Percentiles rank a stretch among this genome's conserved stretches.
These are phyloP conservation scores for Pseudogymnoascus sp. DNA, from an alignment of 2,329 filamentous ascomycete species.

Conservation along the genomic window DNA sequence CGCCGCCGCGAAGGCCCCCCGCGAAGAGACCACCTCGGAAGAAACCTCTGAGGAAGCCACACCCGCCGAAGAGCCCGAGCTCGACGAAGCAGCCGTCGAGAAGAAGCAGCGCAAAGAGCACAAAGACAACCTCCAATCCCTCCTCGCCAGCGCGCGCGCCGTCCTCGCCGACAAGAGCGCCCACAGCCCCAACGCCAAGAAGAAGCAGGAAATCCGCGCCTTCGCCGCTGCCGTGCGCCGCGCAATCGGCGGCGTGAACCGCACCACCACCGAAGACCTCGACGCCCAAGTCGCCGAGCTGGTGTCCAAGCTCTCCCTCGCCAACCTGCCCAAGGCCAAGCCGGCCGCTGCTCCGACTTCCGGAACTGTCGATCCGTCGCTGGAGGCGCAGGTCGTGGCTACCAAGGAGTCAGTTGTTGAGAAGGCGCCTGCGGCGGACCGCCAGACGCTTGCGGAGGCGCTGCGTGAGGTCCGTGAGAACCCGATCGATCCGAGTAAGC, in stretches of 20 bases:
- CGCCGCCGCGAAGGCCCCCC: slow-evolving; percentile 14
- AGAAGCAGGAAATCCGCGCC: slow-evolving; percentile 68
- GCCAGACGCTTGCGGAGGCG: slow-evolving; percentile 12
- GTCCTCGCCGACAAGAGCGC: slow-evolving; percentile 46
- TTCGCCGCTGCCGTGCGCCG: slow-evolving; percentile 50
- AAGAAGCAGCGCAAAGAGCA: slow-evolving; percentile 33
- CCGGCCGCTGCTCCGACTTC: slow-evolving; percentile 14
- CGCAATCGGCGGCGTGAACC: slow-evolving; percentile 30
- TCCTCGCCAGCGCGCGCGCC: slow-evolving; percentile 52
- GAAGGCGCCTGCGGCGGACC: slow-evolving; percentile 21
- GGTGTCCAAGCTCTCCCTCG: slow-evolving; percentile 40
- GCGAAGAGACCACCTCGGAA: slow-evolving; percentile 18
- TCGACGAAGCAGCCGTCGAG: slow-evolving; percentile 33
- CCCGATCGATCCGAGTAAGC: slow-evolving; percentile 67
- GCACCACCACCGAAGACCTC: slow-evolving; percentile 39
- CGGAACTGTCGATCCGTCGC: slow-evolving; percentile 20
- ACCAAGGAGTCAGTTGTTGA: not conserved
- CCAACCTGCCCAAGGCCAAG: slow-evolving; percentile 20
- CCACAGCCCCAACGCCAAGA: slow-evolving; percentile 54
- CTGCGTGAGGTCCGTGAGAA: slow-evolving; percentile 53
- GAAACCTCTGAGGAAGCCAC: slow-evolving; percentile 8
- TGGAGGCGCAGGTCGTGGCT: slow-evolving; percentile 14
- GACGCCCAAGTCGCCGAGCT: slow-evolving; percentile 48
- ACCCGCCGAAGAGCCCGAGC: not conserved
- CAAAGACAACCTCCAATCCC: slow-evolving; percentile 36